These are phyloP conservation scores for Colletotrichum sp. DNA, from an alignment of 2,329 filamentous ascomycete species.

Conservation along the genomic window DNA sequence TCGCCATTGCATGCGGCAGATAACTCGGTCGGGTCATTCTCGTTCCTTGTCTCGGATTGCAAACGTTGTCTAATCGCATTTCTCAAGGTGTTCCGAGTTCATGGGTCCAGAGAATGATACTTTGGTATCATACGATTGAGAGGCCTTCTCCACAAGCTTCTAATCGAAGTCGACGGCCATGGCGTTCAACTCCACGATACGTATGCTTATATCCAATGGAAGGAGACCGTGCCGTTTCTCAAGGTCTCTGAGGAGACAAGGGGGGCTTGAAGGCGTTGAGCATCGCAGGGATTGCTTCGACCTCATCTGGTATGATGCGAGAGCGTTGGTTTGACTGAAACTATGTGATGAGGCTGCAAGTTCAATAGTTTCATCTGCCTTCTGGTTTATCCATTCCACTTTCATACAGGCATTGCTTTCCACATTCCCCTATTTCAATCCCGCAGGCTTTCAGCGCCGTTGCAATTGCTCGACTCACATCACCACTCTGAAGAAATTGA, in stretches of 20 bases:
- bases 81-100: background rate
- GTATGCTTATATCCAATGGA: rapidly evolving
- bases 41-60: rapidly evolving
- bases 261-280: background rate
- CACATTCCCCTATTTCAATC: background rate
- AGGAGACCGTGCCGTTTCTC: background rate
- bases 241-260: background rate
- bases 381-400: background rate
- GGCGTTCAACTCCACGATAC: background rate
- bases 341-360: background rate
- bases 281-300: background rate
- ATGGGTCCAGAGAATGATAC: background rate
- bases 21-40: background rate
- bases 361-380: background rate
- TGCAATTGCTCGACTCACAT: background rate
- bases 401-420: background rate
- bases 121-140: background rate
- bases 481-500: background rate
- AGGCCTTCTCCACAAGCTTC: background rate
- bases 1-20: background rate
- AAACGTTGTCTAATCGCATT: background rate
- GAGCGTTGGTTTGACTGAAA: background rate
- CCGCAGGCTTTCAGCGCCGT: background rate
- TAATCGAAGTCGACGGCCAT: background rate
- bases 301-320: background rate